Conservation (phyloP, 345 rosid genomes). For the Gossypium ekmanianum region DNA sequence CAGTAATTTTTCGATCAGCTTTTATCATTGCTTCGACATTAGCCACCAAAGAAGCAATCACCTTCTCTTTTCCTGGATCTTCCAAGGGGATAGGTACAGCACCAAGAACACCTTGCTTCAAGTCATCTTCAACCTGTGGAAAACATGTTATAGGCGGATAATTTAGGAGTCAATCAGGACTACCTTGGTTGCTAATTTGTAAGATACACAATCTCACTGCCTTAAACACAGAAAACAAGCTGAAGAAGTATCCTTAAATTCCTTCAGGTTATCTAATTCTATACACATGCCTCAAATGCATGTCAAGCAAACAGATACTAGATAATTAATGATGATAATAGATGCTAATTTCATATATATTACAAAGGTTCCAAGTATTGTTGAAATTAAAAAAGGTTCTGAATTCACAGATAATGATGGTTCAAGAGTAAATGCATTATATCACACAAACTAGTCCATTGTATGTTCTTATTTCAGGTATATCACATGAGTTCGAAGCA, state of each 20-base stretch:
- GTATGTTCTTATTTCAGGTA: not conserved
- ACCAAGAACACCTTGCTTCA: slow-evolving; percentile 60
- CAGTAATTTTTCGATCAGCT: slow-evolving; percentile 91
- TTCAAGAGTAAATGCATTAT: not conserved
- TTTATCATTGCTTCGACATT: slow-evolving; percentile 88
- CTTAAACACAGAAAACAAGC: not conserved
- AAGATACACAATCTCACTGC: not conserved
- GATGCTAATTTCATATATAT: not conserved
- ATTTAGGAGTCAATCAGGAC: not conserved
- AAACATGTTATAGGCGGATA: slow-evolving; percentile 14
- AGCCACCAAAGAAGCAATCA: slow-evolving; percentile 79
- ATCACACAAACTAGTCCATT: not conserved
- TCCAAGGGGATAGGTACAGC: slow-evolving; percentile 63
- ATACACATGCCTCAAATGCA: not conserved
- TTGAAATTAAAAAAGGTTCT: not conserved
- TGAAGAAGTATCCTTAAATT: not conserved
- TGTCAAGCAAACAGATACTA: not conserved
- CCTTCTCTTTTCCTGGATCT: slow-evolving; percentile 73
- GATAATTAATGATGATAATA: not conserved
- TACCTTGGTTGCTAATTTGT: not conserved
- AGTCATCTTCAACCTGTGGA: slow-evolving; percentile 70
- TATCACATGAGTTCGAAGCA: not conserved
- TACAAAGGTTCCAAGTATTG: not conserved
- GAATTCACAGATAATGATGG: not conserved
- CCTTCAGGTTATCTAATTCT: not conserved